Evolutionary conservation across 148 eudicot species (phyloP), one percentile per base, ranked within the genome.

Genomic region (Vaccinium macrocarpon): DNA sequence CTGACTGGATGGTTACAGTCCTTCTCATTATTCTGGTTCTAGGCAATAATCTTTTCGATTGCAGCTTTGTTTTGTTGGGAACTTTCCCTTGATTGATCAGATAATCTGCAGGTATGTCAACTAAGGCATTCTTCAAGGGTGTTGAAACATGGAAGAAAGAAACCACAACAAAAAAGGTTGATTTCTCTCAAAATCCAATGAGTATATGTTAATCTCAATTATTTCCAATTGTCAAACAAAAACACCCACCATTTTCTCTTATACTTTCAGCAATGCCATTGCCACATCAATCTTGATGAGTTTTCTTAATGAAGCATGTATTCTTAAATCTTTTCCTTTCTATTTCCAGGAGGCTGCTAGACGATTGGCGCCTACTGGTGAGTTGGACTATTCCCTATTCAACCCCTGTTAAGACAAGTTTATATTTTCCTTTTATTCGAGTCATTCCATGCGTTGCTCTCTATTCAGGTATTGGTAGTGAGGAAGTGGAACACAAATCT

Each of bases 1-100:
- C 99, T 42, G 97, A 96, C 81, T 96, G 99, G 99, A 93, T 96
- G 99, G 93, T 96, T 82, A 95, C 98, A 13, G 90, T 95, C 81
- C 89, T 96, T 61, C 90, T 96, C 61, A 94, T 96, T 62, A 48
- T 94, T 74, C 92, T 96, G 52, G 95, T 96, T 76, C 0, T 93
- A 80, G 98, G 99, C 93, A 91, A 80, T 71, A 5, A 68, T 68
- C 16, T 68, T 68, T 8, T 68, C 18, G 1, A 68, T 68, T 68
- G 8, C 73, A 68, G 29, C 38, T 68, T 68, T 13, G 73, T 68
- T 68, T 68, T 14, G 42, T 68, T 68, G 38, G 19, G 25, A 68
- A 68, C 0, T 27, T 62, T 68, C 8, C 0, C 64, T 80, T 27
- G 29, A 75, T n/a, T 59, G 27, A 78, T 78, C 46, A 77, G 57